Evolutionary conservation across 129 eudicot genomes (phyloP), one percentile per base, ranked within the genome.

Genomic region (Cynara cardunculus): DNA sequence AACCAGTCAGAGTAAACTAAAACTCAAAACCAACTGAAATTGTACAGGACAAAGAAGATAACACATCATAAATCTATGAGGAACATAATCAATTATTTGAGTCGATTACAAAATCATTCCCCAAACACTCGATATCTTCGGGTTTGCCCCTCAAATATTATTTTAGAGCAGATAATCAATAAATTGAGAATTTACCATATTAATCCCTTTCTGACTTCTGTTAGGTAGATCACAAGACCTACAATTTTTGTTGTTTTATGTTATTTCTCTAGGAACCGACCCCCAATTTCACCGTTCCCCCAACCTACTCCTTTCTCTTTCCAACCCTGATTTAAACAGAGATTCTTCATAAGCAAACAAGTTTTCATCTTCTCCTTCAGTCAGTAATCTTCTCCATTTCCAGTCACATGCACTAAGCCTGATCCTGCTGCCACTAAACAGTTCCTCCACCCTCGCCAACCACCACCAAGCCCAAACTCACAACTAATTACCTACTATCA

Each of bases 1-100:
- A 78, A 32, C 78, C 83, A 32, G 18, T 61, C 35, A 27, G 77
- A 34, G 37, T 56, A 59, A 71, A 22, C 39, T 80, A 80, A 65
- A 71, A 53, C 53, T 27, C 66, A 68, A 27, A 71, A 41, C 32
- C 64, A 64, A 77, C 39, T 2, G 30, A 68, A 37, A 68, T 10
- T 22, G 9, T 26, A 34, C 19, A 80, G 61, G 56, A 71, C 39
- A 25, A 35, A 28, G 14, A 16, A 24, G 9, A 53, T 59, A 56
- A 69, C 32, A 80, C n/a, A 71, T 4, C 77, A 71, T 30, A 46
- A 19, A 46, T 46, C 61, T 46, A 53, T 16, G 62, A 53, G 22
- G 22, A 53, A 18, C 5, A 53, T 53, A 18, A 53, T 53, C 22
- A 16, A 49, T 49, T 49, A 49, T 39, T 39, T 39, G 49, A 39